phyloP scores from a whole-genome alignment of 495 filamentous ascomycete species.

The Hyaloscypha bicolor region DNA sequence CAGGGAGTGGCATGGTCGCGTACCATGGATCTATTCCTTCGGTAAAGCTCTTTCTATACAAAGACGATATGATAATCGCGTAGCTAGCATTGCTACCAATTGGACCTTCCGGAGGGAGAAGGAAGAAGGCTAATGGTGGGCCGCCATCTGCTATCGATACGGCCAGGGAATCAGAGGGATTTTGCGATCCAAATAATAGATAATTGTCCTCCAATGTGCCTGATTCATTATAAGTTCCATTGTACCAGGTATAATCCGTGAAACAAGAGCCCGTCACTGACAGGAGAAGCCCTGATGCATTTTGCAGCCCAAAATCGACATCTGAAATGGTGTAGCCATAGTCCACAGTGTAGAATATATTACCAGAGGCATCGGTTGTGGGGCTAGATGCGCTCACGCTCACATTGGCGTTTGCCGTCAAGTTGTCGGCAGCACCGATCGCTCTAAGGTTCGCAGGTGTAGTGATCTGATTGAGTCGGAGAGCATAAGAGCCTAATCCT shows the following conservation, averaged over 20 bases:
- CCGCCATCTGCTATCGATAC: conserved; percentile 27
- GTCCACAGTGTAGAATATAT: conserved; percentile 29
- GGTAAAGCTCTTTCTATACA: conserved; percentile 37
- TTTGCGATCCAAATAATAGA: background rate
- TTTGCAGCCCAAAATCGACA: conserved; percentile 41
- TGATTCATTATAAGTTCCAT: background rate
- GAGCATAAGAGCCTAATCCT: background rate
- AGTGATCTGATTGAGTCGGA: conserved; percentile 29
- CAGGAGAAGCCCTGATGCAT: conserved; percentile 34
- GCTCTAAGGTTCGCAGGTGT: conserved; percentile 36
- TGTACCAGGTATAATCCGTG: conserved; percentile 38
- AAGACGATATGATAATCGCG: conserved; percentile 36
- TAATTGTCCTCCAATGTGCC: conserved; percentile 4
- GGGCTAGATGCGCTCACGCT: conserved; percentile 20
- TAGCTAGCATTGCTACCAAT: conserved; percentile 35
- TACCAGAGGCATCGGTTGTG: conserved; percentile 19
- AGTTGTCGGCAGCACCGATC: conserved; percentile 27
- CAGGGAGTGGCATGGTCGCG: conserved; percentile 25
- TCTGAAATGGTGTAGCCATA: conserved; percentile 39
- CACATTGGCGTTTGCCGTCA: conserved; percentile 21
- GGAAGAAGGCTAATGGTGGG: conserved; percentile 23
- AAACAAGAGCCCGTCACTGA: conserved; percentile 39
- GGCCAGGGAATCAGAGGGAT: background rate
- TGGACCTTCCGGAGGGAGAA: background rate
- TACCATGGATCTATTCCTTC: conserved; percentile 39